Base-by-base conservation (phyloP, 108 stramenopile genomes). In the Fragilariopsis cylindrus region DNA sequence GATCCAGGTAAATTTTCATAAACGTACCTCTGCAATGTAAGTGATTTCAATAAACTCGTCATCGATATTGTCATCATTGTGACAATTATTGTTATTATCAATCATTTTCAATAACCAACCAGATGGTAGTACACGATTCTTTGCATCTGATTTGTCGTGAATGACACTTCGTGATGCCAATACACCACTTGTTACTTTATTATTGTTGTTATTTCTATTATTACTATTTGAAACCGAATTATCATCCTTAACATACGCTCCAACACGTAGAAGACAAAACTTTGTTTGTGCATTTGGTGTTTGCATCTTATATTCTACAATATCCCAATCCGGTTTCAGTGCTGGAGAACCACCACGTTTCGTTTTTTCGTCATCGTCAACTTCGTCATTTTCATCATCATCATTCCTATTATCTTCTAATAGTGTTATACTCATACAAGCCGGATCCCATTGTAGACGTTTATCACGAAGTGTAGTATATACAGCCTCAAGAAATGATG, bases 151-250 rank as follows among this genome's bases (percentile, higher is more conserved):
- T 7, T 41, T 9, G 16, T 41, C 12, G 43, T 70, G 69, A 8
- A 19, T 42, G 15, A 70, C 69, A 40, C 69, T 70, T 39, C 55
- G 69, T 12, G 69, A 70, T 21, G 69, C 69, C 55, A 70, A 21
- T 16, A 70, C 55, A 4, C 41, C 66, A 48, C 18, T 46, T n/a
- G 46, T 67, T 4, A 7, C 19, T 19, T 8, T 21, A 40, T 65
- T 42, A 40, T 46, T 8, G 42, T 46, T 45, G n/a, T 12, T 16
- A 30, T 45, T 48, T 46, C 54, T 21, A 43, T 69, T n/a, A n/a
- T 4, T 40, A 5, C 7, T 21, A 11, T 9, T 40, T 4, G 58
- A 30, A 4, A 60, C 21, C 13, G 42, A 12, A 39, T 40, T 53
- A 39, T 56, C 55, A 12, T 30, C 39, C 4, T 48, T 41, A 4